A percentile compares a stretch with the other conserved stretches of the same genome.
Evolutionary conservation across 2,329 filamentous ascomycete species (phyloP).

Genomic region (Cladosporium colombiae): DNA sequence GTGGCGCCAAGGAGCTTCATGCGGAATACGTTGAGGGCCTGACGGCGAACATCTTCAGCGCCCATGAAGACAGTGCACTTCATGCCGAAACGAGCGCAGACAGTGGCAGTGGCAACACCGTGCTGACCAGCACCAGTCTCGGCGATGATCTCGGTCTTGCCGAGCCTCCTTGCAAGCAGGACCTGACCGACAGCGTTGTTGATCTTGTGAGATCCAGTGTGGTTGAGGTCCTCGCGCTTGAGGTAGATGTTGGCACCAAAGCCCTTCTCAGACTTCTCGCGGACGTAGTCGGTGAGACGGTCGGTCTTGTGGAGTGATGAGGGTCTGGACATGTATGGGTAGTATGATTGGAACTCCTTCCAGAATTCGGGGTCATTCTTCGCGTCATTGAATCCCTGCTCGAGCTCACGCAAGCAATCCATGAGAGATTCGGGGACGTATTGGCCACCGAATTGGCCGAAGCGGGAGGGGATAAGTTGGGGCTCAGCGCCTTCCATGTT

Average conservation of each 20-base stretch:
- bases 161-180: slow-evolving; percentile 78
- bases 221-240: slow-evolving; percentile 96
- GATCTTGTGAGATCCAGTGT: slow-evolving; percentile 98
- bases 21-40: slow-evolving; percentile 96
- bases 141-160: slow-evolving; percentile 96
- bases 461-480: slow-evolving; percentile 73
- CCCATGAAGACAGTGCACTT: slow-evolving; percentile 98
- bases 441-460: slow-evolving; percentile 94
- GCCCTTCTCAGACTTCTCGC: slow-evolving; percentile 47
- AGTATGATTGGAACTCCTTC: slow-evolving; percentile 95
- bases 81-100: slow-evolving; percentile 98
- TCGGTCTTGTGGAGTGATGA: slow-evolving; percentile 88
- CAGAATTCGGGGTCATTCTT: slow-evolving; percentile 89
- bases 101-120: slow-evolving; percentile 94
- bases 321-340: slow-evolving; percentile 94
- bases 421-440: slow-evolving; percentile 97
- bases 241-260: slow-evolving; percentile 96
- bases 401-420: slow-evolving; percentile 90
- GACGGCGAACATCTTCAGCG: slow-evolving; percentile 91
- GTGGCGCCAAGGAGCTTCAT: slow-evolving; percentile 94
- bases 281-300: slow-evolving; percentile 69
- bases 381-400: slow-evolving; percentile 85
- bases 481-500: slow-evolving; percentile 60
- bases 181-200: slow-evolving; percentile 97
- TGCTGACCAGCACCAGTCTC: slow-evolving; percentile 98